Evolutionary conservation across 2,329 filamentous ascomycete species (phyloP).

Genomic region (Paecilomyces dactylethromorphus): DNA sequence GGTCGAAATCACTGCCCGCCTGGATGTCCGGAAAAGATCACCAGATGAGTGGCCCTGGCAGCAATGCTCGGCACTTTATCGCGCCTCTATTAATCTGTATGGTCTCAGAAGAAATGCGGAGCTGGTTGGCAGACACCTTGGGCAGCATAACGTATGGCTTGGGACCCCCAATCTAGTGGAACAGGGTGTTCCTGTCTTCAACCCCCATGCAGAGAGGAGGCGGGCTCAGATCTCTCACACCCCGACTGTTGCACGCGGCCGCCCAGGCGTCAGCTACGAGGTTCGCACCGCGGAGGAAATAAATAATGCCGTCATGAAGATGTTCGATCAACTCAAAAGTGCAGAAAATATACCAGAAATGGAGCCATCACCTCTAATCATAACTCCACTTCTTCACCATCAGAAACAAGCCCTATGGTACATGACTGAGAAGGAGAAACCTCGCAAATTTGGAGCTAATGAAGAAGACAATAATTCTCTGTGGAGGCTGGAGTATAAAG

Average conservation of each 20-base stretch:
- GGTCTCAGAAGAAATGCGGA: slow-evolving; percentile 62
- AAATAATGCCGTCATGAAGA: slow-evolving; percentile 71
- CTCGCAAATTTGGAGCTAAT: slow-evolving; percentile 50
- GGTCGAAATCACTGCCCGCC: slow-evolving; percentile 65
- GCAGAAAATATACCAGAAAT: slow-evolving; percentile 69
- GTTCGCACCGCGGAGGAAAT: slow-evolving; percentile 77
- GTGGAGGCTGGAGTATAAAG: slow-evolving; percentile 60
- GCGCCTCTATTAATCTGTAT: slow-evolving; percentile 70
- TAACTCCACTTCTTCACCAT: slow-evolving; percentile 68
- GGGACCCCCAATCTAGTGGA: slow-evolving; percentile 60
- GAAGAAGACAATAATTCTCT: slow-evolving; percentile 64
- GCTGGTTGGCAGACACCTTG: slow-evolving; percentile 62
- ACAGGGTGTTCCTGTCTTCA: slow-evolving; percentile 63
- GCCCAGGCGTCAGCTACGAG: slow-evolving; percentile 28
- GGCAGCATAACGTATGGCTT: slow-evolving; percentile 61
- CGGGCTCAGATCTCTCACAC: slow-evolving; percentile 27
- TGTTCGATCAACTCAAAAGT: slow-evolving; percentile 78
- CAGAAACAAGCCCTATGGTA: slow-evolving; percentile 88
- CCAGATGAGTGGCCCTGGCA: slow-evolving; percentile 60
- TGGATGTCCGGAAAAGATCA: slow-evolving; percentile 59
- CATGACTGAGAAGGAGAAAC: slow-evolving; percentile 71
- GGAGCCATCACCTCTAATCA: slow-evolving; percentile 57
- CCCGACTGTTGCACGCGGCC: slow-evolving; percentile 16
- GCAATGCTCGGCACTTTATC: slow-evolving; percentile 54
- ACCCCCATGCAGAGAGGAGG: slow-evolving; percentile 62